These are phyloP conservation scores for Blastomyces emzantsi DNA, from an alignment of 2,329 filamentous ascomycete species.

Conservation along the genomic window DNA sequence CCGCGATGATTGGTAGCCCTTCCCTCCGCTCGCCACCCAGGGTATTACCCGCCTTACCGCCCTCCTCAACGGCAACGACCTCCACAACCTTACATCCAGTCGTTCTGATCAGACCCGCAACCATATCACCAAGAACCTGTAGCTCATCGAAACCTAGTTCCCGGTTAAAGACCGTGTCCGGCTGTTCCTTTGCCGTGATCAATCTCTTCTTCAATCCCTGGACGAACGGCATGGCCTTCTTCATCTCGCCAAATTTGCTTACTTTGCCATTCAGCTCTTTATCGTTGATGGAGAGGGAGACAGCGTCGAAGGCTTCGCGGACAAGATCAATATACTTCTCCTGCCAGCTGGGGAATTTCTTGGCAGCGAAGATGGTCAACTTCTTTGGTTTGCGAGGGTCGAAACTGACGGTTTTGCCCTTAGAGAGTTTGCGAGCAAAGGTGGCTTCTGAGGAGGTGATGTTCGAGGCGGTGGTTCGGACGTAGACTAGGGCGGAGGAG, in stretches of 20 bases:
- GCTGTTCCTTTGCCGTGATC: conserved; percentile 54
- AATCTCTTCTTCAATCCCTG: conserved; percentile 79
- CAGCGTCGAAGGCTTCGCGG: conserved; percentile 57
- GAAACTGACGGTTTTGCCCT: conserved; percentile 77
- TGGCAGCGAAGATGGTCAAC: conserved; percentile 74
- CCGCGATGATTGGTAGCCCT: conserved; percentile 52
- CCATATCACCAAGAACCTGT: conserved; percentile 65
- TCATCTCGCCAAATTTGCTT: conserved; percentile 70
- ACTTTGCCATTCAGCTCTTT: conserved; percentile 72
- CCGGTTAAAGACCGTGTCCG: conserved; percentile 64
- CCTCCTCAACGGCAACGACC: conserved; percentile 55
- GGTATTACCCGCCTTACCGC: conserved; percentile 42
- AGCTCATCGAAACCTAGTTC: conserved; percentile 83
- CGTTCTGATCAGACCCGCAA: conserved; percentile 66
- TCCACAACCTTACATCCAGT: conserved; percentile 61
- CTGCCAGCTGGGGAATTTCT: conserved; percentile 82
- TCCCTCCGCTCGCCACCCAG: conserved; percentile 37
- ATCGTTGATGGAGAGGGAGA: conserved; percentile 59
- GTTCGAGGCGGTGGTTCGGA: conserved; percentile 62
- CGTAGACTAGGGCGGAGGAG: conserved; percentile 72
- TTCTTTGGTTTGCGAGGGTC: conserved; percentile 90
- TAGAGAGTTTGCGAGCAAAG: conserved; percentile 73
- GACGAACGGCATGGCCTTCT: conserved; percentile 97
- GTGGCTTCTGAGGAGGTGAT: conserved; percentile 76
- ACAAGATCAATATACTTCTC: conserved; percentile 78